phyloP scores from a whole-genome alignment of 78 protist genomes.

The Guillardia theta region DNA sequence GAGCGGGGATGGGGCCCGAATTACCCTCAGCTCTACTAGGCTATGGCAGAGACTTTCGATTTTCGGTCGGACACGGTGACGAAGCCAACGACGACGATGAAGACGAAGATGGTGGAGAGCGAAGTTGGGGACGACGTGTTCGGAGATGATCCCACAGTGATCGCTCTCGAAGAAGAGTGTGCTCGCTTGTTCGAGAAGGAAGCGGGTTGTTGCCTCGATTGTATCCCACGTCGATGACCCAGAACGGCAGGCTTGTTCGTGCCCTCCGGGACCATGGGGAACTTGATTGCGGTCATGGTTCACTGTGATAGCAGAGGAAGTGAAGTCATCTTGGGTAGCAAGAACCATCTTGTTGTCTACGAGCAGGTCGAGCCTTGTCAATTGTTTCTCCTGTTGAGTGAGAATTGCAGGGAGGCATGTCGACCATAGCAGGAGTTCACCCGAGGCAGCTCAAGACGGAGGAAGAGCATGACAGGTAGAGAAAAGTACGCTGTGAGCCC shows the following conservation, averaged over 20 bases:
- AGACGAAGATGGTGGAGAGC: constrained; percentile 41
- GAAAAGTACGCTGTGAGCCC: background rate
- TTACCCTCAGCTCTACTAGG: too few relatives aligned
- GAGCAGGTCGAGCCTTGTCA: background rate
- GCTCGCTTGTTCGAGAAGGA: constrained; percentile 58
- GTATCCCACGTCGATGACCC: too few relatives aligned
- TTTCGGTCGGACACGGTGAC: background rate
- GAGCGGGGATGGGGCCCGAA: too few relatives aligned
- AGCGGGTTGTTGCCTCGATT: too few relatives aligned
- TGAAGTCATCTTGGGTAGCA: background rate
- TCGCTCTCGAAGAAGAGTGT: constrained; percentile 39
- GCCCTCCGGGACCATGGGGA: constrained; percentile 66
- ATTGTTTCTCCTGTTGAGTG: background rate
- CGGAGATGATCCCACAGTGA: constrained; percentile 52
- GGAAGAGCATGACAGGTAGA: background rate
- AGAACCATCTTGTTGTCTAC: background rate
- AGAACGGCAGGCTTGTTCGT: constrained; percentile 54
- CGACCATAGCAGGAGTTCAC: background rate
- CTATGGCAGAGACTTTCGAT: too few relatives aligned
- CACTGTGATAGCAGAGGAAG: constrained; percentile 12
- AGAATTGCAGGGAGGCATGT: background rate
- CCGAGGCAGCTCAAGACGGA: background rate
- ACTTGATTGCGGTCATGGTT: constrained; percentile 31
- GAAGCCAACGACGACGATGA: background rate
- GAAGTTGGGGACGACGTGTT: constrained; percentile 77